Evolutionary conservation across 768 basidiomycete species (phyloP), one percentile per base, ranked within the genome.

Genomic region (Dioszegia aurantiaca): DNA sequence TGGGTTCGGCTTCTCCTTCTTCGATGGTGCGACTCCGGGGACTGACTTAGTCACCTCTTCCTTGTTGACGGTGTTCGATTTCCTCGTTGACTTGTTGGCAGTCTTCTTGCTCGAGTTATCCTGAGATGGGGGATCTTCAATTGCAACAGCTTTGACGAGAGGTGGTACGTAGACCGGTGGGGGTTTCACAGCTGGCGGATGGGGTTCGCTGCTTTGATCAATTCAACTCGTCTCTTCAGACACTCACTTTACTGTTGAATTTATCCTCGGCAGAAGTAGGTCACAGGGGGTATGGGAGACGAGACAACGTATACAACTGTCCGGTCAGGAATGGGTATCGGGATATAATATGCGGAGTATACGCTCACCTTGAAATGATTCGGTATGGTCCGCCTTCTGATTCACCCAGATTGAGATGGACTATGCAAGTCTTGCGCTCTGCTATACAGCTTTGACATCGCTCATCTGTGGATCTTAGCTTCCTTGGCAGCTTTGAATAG

Each of bases 181-280:
- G 19, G 21, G 9, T n/a, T 42, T 21, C 11, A 27, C 8, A 16
- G n/a, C 27, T 4, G 11, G 46, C 46, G 16, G 46, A 30, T 23
- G 46, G 14, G 24, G 46, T 28, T 14, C 46, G 19, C 46, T 28
- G 27, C 27, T 9, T n/a, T 47, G 16, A 47, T 47, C 46, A 47
- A 11, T 17, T 3, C n/a, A 16, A 17, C 27, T 26, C 46, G 27
- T n/a, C 9, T 5, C 33, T 33, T 14, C 5, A 8, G 21, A 42
- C 9, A 42, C 12, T 5, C 19, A 42, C 12, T 42, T 5, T 42
- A n/a, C 12, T n/a, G n/a, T n/a, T 9, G 40, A 6, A n/a, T 21
- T n/a, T 8, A 42, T n/a, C 6, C 17, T 17, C 40, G 9, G 21
- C 40, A 42, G 17, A 42, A 16, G 12, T 8, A 42, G 40, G 17